Percentiles rank a stretch among this genome's conserved stretches.
Conservation (phyloP, 495 filamentous ascomycete genomes). For the Daldinia grandis region DNA sequence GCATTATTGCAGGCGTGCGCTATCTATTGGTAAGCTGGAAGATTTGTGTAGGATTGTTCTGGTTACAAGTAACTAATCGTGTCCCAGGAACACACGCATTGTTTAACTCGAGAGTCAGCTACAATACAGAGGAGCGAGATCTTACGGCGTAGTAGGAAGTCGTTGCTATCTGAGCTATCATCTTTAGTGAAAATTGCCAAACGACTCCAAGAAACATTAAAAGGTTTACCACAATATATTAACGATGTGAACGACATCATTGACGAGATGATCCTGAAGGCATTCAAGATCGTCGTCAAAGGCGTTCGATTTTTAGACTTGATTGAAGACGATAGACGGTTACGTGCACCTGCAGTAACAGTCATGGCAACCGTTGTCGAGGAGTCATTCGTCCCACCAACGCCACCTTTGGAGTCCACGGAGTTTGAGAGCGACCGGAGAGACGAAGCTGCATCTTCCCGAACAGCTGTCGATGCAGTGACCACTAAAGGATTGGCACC, state of each 20-base stretch:
- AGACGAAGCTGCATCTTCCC: slow-evolving; percentile 52
- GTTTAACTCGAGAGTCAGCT: slow-evolving; percentile 80
- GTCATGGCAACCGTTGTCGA: slow-evolving; percentile 70
- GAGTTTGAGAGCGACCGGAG: slow-evolving; percentile 48
- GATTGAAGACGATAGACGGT: slow-evolving; percentile 72
- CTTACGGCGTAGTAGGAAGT: slow-evolving; percentile 84
- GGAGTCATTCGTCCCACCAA: slow-evolving; percentile 70
- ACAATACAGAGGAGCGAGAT: slow-evolving; percentile 76
- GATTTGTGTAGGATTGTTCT: background rate
- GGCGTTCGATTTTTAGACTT: slow-evolving; percentile 93
- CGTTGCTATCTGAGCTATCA: slow-evolving; percentile 86
- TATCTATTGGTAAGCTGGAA: slow-evolving; percentile 77
- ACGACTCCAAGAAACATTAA: slow-evolving; percentile 71
- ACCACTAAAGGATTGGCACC: slow-evolving; percentile 42
- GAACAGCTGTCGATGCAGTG: slow-evolving; percentile 41
- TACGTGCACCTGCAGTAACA: slow-evolving; percentile 59
- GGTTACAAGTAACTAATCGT: slow-evolving; percentile 18
- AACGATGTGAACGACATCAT: slow-evolving; percentile 77
- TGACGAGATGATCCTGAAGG: slow-evolving; percentile 91
- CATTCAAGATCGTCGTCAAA: slow-evolving; percentile 91
- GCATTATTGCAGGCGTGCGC: slow-evolving; percentile 91
- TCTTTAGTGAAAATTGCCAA: slow-evolving; percentile 88
- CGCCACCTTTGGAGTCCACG: slow-evolving; percentile 72
- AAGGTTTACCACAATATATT: slow-evolving; percentile 52
- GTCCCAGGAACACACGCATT: slow-evolving; percentile 82